Percentiles rank a stretch among this genome's conserved stretches.
Evolutionary conservation across 208 protist species (phyloP).

Genomic region (Endotrypanum monterogeii): DNA sequence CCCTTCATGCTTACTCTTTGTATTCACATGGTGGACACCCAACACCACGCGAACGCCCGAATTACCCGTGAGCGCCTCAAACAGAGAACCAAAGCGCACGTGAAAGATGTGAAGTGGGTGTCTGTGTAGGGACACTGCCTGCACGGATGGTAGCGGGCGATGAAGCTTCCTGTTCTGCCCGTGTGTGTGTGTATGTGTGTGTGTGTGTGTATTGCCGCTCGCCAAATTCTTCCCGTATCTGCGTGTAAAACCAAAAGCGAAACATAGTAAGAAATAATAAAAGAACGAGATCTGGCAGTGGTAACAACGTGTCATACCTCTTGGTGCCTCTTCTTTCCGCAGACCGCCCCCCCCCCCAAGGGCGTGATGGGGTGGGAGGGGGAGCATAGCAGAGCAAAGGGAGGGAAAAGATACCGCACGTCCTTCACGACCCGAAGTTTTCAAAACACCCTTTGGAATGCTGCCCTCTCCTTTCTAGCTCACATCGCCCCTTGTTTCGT

Average conservation of each 20-base stretch:
- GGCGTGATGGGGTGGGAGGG: not conserved
- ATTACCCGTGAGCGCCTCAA: slow-evolving; percentile 43
- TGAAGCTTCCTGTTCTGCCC: no score
- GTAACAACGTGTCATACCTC: not conserved
- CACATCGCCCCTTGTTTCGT: not conserved
- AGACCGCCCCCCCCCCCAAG: not conserved
- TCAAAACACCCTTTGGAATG: no score
- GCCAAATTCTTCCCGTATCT: not conserved
- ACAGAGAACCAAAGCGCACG: slow-evolving; percentile 38
- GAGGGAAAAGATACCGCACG: not conserved
- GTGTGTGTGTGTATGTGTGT: no score
- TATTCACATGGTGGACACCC: slow-evolving; percentile 52
- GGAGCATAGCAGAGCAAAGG: no score
- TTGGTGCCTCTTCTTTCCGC: not conserved
- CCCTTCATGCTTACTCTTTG: slow-evolving; percentile 40
- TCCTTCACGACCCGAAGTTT: not conserved
- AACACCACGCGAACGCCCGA: slow-evolving; percentile 44
- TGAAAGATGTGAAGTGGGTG: slow-evolving; percentile 42
- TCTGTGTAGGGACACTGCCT: slow-evolving; percentile 5
- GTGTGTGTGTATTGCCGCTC: not conserved
- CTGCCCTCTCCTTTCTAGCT: not conserved
- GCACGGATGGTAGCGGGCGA: not conserved
- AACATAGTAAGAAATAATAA: not conserved
- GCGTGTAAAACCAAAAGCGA: not conserved
- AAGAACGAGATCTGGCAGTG: no score